Base-by-base conservation (phyloP, 2,329 filamentous ascomycete species). In the Aspergillus brasiliensis region DNA sequence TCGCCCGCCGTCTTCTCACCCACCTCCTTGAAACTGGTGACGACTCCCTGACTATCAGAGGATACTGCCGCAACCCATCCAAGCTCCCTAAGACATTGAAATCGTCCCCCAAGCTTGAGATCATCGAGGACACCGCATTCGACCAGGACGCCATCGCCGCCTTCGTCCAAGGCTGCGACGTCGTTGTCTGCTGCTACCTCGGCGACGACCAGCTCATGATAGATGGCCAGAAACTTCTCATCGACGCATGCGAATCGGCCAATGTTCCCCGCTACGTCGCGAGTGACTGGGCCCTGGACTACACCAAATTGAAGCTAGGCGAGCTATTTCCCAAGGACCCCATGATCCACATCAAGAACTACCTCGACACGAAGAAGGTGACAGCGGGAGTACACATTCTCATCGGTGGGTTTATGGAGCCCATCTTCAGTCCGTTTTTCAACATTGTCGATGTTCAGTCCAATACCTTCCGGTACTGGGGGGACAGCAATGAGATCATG, bases 241-340 rank as follows among this genome's bases (percentile, higher is more conserved):
- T 81, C 34, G 78, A 81, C 58, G 72, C 74, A 2, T 78, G 76
- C 58, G 73, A 74, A 2, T 67, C 58, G 2, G 70, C 67, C 2
- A 62, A 65, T 0, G 76, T 80, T 6, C 62, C 71, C 17, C 70
- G 78, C 2, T 81, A 79, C 60, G 64, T 81, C 8, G 76, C 78
- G 2, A 75, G 74, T 37, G 78, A 81, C 65, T 81, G 69, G 62
- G 60, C 70, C 0, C 27, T 81, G n/a, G 78, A 80, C 56, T 81
- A 73, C 56, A 74, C 70, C 4, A 44, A 44, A 79, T 68, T 80
- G 5, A 57, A 75, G 48, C 60, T 72, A 3, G 77, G 78, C 5
- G 59, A 78, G 47, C 67, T 75, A 5, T 71, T 71, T 31, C 58
- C 68, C 1, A 80, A 80, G 63, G 77, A 81, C 37, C 69, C 76